Evolutionary conservation across 2,329 filamentous ascomycete genomes (phyloP), one percentile per base, ranked within the genome.

Genomic region (Dactylellina leptospora): DNA sequence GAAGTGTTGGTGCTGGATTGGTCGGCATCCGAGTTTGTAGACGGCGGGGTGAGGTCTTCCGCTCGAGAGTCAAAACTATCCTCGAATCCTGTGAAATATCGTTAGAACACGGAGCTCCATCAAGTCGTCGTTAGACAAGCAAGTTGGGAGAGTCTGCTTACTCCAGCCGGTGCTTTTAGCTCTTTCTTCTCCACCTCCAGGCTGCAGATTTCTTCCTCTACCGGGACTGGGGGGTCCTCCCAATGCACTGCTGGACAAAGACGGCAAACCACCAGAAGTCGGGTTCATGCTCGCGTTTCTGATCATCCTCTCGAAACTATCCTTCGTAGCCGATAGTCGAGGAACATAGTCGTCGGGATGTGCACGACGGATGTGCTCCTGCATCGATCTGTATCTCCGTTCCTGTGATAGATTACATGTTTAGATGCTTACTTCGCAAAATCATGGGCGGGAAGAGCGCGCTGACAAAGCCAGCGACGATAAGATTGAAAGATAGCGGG

Each of bases 291-390:
- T 38, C 5, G 68, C 68, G 11, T 61, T 61, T 25, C 59, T 40
- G 81, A 97, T 91, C 95, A 97, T 97, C 80, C 96, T 77, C 40
- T 74, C 73, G 54, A 99, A 97, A 87, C 92, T 97, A 82, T 97
- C 93, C 81, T 97, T 93, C 77, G 93, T 99, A 51, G 95, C 95
- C 76, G 95, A 93, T 77, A 97, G 90, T 86, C 97, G 97, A 53
- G 95, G 89, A 77, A 99, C 96, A 82, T 97, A 97, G 81, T 97
- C 90, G 80, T 96, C 92, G 73, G 93, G 93, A 80, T 99, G 95
- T 76, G 95, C 93, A 81, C 95, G 89, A 78, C 95, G 91, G 78
- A 99, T 97, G 79, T 99, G 95, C 85, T 99, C 95, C 82, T 97
- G 95, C 92, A 99, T 97, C 74, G 93, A 97, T 81, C 95, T 92